phyloP scores from a whole-genome alignment of 495 filamentous ascomycete genomes.

The Penicillium soppii region DNA sequence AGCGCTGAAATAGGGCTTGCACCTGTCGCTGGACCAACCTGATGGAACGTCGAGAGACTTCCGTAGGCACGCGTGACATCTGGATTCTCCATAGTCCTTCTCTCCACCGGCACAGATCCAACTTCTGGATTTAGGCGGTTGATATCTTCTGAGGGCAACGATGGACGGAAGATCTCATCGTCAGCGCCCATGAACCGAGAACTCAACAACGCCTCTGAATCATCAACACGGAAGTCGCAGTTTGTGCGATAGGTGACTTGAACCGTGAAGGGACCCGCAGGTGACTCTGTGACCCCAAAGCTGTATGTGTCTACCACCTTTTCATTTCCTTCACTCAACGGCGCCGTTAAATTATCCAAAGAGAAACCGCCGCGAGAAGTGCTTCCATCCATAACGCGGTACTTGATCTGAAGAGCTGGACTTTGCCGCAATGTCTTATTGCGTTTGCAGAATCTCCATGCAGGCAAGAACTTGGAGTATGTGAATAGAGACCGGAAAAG shows the following conservation, averaged over 20 bases:
- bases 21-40: constrained; percentile 67
- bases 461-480: constrained; percentile 77
- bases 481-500: constrained; percentile 92
- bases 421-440: constrained; percentile 63
- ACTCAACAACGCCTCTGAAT: constrained; percentile 85
- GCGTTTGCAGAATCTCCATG: constrained; percentile 80
- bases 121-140: constrained; percentile 51
- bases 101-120: constrained; percentile 68
- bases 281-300: constrained; percentile 80
- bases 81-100: constrained; percentile 45
- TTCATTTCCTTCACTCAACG: constrained; percentile 65
- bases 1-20: constrained; percentile 88
- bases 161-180: constrained; percentile 81
- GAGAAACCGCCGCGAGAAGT: constrained; percentile 37
- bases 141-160: constrained; percentile 49
- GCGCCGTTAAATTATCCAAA: constrained; percentile 66
- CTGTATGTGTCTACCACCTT: constrained; percentile 71
- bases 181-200: constrained; percentile 96
- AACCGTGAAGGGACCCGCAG: constrained; percentile 78
- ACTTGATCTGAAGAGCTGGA: constrained; percentile 68
- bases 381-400: constrained; percentile 68
- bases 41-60: constrained; percentile 90
- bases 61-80: constrained; percentile 84
- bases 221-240: constrained; percentile 87
- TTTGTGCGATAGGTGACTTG: constrained; percentile 81